Percentiles rank a stretch among this genome's conserved stretches.
phyloP scores from a whole-genome alignment of 2,329 filamentous ascomycete genomes.

The Setomelanomma holmii region DNA sequence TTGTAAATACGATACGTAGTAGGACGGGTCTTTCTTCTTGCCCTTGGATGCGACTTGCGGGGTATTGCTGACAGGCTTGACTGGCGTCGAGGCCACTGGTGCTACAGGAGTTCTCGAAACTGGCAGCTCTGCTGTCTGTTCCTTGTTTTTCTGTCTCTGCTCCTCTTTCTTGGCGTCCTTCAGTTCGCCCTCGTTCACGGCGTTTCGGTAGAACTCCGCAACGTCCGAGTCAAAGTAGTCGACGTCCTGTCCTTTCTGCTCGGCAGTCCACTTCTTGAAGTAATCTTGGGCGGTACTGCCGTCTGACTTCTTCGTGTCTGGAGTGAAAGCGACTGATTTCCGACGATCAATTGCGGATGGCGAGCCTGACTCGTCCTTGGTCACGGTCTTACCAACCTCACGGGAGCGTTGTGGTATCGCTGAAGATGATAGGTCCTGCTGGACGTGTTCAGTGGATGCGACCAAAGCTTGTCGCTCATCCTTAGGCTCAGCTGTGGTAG shows the following conservation, averaged over 20 bases:
- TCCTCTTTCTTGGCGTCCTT: constrained; percentile 20
- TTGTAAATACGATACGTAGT: constrained; percentile 77
- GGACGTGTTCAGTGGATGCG: constrained; percentile 38
- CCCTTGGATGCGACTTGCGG: constrained; percentile 26
- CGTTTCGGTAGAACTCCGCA: constrained; percentile 2
- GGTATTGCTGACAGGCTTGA: no score
- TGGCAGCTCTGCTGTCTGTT: constrained; percentile 7
- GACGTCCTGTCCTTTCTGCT: constrained; percentile 36
- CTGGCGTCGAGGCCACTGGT: no score
- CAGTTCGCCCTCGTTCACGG: constrained; percentile 12
- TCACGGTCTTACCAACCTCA: constrained; percentile 14
- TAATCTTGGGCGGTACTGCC: constrained; percentile 61
- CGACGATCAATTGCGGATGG: constrained; percentile 41
- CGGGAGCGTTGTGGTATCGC: constrained; percentile 27
- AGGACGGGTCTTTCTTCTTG: constrained; percentile 60
- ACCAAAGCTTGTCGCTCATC: constrained; percentile 32
- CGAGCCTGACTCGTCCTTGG: constrained; percentile 29
- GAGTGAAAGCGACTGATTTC: constrained; percentile 71
- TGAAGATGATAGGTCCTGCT: constrained; percentile 11
- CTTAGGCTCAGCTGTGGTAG: constrained; percentile 14
- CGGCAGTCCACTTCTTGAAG: constrained; percentile 58
- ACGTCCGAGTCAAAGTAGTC: constrained; percentile 29
- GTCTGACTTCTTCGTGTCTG: constrained; percentile 67
- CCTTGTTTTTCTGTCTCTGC: constrained; percentile 21
- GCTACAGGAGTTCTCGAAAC: no score